Evolutionary conservation across 371 early-diverging fungal species (phyloP).

Genomic region (Haplosporangium sp.): DNA sequence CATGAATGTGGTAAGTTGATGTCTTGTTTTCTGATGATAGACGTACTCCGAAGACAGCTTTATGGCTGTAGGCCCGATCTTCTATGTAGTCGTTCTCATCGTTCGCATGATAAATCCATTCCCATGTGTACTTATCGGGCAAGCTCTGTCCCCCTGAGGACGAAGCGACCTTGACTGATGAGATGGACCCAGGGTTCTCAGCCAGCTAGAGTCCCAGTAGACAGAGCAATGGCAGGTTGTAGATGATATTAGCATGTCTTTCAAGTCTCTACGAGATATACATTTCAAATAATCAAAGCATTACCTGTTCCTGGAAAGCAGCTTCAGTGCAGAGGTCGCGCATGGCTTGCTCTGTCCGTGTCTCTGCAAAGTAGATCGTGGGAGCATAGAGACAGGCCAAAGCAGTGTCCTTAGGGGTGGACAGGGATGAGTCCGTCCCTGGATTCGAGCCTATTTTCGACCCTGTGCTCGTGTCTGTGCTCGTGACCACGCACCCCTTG

Average conservation of each 20-base stretch:
- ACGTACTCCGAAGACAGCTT: slow-evolving; percentile 41
- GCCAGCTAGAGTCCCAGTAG: slow-evolving; percentile 3
- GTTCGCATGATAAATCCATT: slow-evolving; percentile 19
- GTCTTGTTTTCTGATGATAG: neutral
- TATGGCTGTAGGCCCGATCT: slow-evolving; percentile 24
- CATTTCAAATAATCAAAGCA: neutral
- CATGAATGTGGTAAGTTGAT: neutral
- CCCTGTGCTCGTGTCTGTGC: slow-evolving; percentile 4
- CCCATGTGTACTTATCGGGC: slow-evolving; percentile 18
- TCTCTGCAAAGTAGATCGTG: slow-evolving; percentile 46
- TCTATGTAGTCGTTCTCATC: slow-evolving; percentile 2
- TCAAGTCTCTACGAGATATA: neutral
- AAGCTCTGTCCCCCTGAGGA: neutral
- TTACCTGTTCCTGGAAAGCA: slow-evolving; percentile 38
- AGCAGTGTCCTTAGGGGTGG: slow-evolving; percentile 7
- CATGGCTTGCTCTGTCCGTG: slow-evolving; percentile 31
- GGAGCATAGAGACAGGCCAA: slow-evolving; percentile 12
- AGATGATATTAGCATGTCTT: neutral
- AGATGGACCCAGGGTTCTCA: slow-evolving; percentile 22
- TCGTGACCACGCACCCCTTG: slow-evolving; percentile 2
- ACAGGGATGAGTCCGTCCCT: slow-evolving; percentile 5
- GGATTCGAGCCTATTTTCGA: neutral
- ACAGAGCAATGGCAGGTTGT: neutral
- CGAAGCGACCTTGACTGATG: neutral
- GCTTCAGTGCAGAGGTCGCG: slow-evolving; percentile 25